These are phyloP conservation scores for Sarocladium kiliense DNA, from an alignment of 2,329 filamentous ascomycete species.

Conservation along the genomic window DNA sequence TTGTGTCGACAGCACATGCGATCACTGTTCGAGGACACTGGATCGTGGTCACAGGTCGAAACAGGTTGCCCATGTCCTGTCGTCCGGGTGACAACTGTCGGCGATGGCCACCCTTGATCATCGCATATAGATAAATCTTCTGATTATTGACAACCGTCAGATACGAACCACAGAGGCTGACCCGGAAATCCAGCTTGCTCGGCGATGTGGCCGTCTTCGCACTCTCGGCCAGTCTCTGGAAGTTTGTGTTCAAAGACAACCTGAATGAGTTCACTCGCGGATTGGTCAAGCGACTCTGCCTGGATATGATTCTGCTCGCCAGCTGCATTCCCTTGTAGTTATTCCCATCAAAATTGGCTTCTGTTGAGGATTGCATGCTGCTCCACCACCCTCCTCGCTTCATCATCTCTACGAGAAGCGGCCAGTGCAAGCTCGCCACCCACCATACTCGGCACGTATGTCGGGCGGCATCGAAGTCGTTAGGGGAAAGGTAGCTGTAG, in stretches of 20 bases:
- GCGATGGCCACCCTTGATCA: slow-evolving; percentile 24
- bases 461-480: slow-evolving; percentile 54
- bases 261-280: neutral
- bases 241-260: neutral
- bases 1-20: slow-evolving; percentile 59
- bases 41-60: slow-evolving; percentile 43
- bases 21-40: slow-evolving; percentile 52
- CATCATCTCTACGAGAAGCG: slow-evolving; percentile 47
- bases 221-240: neutral
- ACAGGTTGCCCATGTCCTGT: slow-evolving; percentile 24
- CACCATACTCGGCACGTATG: slow-evolving; percentile 58
- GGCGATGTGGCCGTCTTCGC: neutral
- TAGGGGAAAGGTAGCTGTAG: slow-evolving; percentile 25
- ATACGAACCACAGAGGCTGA: slow-evolving; percentile 54
- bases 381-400: slow-evolving; percentile 50
- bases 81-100: slow-evolving; percentile 24
- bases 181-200: slow-evolving; percentile 33
- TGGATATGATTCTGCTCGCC: neutral
- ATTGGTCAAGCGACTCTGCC: neutral
- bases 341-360: slow-evolving; percentile 14
- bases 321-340: neutral
- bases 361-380: slow-evolving; percentile 22
- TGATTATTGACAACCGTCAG: slow-evolving; percentile 49
- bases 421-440: slow-evolving; percentile 46
- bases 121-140: slow-evolving; percentile 51